Evolutionary conservation across 2,329 filamentous ascomycete species (phyloP), one percentile per base, ranked within the genome.

Genomic region (Grosmannia clavigera): DNA sequence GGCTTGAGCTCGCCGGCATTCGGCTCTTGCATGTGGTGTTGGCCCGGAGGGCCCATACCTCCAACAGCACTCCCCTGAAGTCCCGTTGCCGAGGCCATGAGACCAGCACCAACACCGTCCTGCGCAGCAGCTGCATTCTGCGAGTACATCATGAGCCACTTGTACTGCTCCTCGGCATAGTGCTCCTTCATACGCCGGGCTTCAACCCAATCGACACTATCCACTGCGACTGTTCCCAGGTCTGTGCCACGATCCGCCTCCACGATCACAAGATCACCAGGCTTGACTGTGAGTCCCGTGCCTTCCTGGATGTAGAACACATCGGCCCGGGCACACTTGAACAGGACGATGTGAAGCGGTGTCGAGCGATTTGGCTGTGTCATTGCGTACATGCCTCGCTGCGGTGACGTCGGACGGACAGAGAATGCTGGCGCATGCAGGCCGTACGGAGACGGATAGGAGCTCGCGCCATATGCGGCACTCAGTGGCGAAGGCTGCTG

Each of bases 81-180:
- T 54, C 82, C 80, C 66, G 81, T 84, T 16, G 85, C 76, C 16
- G 82, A 80, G 11, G 85, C 80, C 73, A 86, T 80, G 58, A 85
- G 76, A 33, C 86, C 84, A 58, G 81, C 79, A 43, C 81, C 79
- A 7, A 80, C 75, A 29, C 82, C 80, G 63, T 86, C 84, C 60
- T 84, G 79, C 27, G 78, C 80, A 27, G 78, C 81, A 43, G 81
- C 81, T 9, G 83, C 89, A 69, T 84, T 88, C 70, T 91, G 86
- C 1, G 91, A 96, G 72, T 96, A 99, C 88, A 97, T 94, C 88
- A 97, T 96, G 58, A 99, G 80, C 90, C 92, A 97, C 68, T 91
- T 92, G 75, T 96, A 96, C 71, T 99, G 94, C 70, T 97, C 91
- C 70, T 96, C 90, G 2, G 88, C 88, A 65, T 92, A 95, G 66